Evolutionary conservation across 306 rosid genomes (phyloP), one percentile per base, ranked within the genome.

Genomic region (Cicer pinnatifidum): DNA sequence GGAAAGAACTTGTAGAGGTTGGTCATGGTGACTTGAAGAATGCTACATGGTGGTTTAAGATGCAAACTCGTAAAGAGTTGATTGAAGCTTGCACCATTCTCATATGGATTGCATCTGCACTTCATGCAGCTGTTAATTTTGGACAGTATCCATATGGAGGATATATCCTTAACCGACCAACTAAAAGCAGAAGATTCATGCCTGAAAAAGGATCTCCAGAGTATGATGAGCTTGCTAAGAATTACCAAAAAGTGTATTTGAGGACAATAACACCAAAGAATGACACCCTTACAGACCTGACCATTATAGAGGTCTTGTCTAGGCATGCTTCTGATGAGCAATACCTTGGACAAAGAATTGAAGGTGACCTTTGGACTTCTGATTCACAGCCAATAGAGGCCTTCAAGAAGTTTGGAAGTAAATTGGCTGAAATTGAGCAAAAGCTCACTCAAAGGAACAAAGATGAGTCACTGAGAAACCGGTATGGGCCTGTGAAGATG

Each of bases 71-170:
- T 1, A 11, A 66, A 10, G 91, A 84, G 11, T 80, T 87, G 60
- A 61, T 83, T 5, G 80, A 85, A 23, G 37, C 75, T 0, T 69
- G 82, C 80, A 75, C 85, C 48, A 89, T 74, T 11, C 51, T 85
- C 45, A 85, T 89, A 73, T 89, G 91, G 95, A 84, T 77, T 48
- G 85, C 95, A 61, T 89, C 91, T 2, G 92, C 92, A 0, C 89
- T 88, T 57, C 92, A 88, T 61, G 89, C 92, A 20, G 92, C 92
- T n/a, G 89, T 86, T 41, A 84, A 89, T 78, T 89, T 86, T 7
- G 91, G 93, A 38, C 89, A 89, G 12, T 89, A 86, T 20, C 90
- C 93, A 8, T 88, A 86, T 46, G 93, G 93, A 39, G 97, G 93
- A 1, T 87, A 83, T 44, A 86, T 87, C 48, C 81, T 91, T 11